Evolutionary conservation across 805 yeast genomes (phyloP).

Genomic region (Candida lessepsii): DNA sequence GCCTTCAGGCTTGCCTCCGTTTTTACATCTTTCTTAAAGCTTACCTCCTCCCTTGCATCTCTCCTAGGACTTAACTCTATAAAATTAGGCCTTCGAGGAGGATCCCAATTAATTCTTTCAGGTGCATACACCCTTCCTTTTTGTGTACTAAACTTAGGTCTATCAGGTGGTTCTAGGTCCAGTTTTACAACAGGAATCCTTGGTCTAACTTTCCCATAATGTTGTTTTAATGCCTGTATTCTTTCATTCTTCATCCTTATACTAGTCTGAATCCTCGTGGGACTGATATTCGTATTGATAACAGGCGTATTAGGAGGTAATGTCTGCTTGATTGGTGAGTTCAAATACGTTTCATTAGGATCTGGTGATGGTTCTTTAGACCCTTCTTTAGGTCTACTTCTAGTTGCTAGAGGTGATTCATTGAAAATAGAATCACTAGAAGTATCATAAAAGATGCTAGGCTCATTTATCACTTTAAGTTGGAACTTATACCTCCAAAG

Average conservation of each 20-base stretch:
- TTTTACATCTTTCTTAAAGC: not conserved
- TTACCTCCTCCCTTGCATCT: no score
- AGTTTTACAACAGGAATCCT: constrained; percentile 4
- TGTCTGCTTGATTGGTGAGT: constrained; percentile 34
- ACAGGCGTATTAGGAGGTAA: constrained; percentile 20
- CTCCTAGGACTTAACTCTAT: no score
- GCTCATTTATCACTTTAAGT: constrained; percentile 4
- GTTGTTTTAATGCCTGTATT: constrained; percentile 33
- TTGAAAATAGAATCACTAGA: constrained; percentile 23
- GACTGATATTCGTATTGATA: constrained; percentile 26
- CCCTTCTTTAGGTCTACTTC: constrained; percentile 15
- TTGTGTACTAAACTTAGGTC: constrained; percentile 13
- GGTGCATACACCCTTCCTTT: no score
- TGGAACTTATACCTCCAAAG: constrained; percentile 35
- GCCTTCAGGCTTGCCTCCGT: no score
- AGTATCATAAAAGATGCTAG: constrained; percentile 14
- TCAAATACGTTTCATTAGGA: constrained; percentile 23
- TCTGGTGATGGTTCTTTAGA: constrained; percentile 4
- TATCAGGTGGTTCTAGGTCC: constrained; percentile 14
- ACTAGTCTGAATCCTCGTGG: constrained; percentile 38
- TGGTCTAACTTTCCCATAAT: constrained; percentile 26
- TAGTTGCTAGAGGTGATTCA: constrained; percentile 34
- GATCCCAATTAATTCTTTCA: no score
- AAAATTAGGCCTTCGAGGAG: no score
- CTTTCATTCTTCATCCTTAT: constrained; percentile 32